Evolutionary conservation across 495 filamentous ascomycete genomes (phyloP).

Genomic region (Lophium mytilinum): DNA sequence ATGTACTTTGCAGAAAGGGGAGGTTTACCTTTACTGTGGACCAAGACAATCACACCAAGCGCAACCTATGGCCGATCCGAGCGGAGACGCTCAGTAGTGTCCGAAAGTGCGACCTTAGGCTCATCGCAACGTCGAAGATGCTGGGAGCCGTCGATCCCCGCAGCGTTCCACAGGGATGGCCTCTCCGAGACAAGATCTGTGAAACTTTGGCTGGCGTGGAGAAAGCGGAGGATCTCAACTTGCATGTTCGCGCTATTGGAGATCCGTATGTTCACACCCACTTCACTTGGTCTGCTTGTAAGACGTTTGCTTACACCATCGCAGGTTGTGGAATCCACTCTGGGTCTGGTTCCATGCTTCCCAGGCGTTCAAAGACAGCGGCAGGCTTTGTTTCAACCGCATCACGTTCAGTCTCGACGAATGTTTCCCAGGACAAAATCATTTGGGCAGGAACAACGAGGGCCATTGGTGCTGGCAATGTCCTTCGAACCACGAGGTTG

Average conservation of each 20-base stretch:
- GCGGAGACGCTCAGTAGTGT: conserved; percentile 6
- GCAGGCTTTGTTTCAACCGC: conserved; percentile 6
- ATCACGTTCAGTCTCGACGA: conserved; percentile 21
- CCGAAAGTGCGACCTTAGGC: conserved; percentile 14
- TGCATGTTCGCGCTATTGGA: conserved; percentile 22
- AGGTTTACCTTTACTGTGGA: conserved; percentile 16
- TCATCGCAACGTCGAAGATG: conserved; percentile 20
- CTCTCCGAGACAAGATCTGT: conserved; percentile 16
- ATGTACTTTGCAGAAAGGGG: conserved; percentile 14
- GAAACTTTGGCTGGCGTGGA: conserved; percentile 5
- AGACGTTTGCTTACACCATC: no score
- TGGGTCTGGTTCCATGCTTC: conserved; percentile 25
- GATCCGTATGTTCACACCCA: not conserved
- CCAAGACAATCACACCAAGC: conserved; percentile 10
- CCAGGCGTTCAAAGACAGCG: conserved; percentile 15
- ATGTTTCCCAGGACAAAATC: conserved; percentile 17
- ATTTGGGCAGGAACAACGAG: conserved; percentile 6
- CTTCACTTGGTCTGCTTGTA: no score
- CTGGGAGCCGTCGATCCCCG: conserved; percentile 20
- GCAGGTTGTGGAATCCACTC: conserved; percentile 21
- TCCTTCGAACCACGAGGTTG: conserved; percentile 5
- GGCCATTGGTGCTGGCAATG: conserved; percentile 20
- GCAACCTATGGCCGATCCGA: conserved; percentile 11
- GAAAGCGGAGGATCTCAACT: conserved; percentile 12
- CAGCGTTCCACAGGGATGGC: conserved; percentile 13